Evolutionary conservation across 805 yeast species (phyloP), one percentile per base, ranked within the genome.

Genomic region (Candida pini): DNA sequence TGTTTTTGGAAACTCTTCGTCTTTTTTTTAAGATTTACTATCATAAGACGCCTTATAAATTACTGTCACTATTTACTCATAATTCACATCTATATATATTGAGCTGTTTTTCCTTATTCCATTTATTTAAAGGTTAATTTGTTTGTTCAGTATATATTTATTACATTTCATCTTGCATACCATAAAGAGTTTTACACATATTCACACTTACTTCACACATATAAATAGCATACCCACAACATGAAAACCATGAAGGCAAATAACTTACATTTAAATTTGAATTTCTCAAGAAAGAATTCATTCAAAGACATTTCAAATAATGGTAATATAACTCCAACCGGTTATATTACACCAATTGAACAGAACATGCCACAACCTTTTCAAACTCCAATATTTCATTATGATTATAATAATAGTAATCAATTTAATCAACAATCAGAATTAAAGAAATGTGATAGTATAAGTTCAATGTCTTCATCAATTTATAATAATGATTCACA

Each of bases 211-310:
- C n/a, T n/a, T n/a, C n/a, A n/a, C n/a, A n/a, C n/a, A n/a, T n/a
- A n/a, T n/a, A n/a, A n/a, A n/a, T n/a, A n/a, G n/a, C n/a, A n/a
- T n/a, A n/a, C n/a, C 12, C 21, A 23, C 33, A 31, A 28, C 32
- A 49, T 49, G 54, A 52, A 50, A 45, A 41, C 54, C 16, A 51
- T 52, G 51, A 49, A 43, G 29, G 39, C 56, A 18, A 48, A 51
- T 36, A 22, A 33, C 23, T 36, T 52, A 28, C 56, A 52, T 34
- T 34, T 52, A 28, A 47, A 47, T 32, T 30, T 45, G 13, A 42
- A 33, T 19, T 33, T 47, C 13, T 35, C 47, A 21, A 47, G 53
- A 34, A 39, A 44, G 33, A 38, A 34, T n/a, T 39, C 42, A 4
- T 4, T 31, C 13, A 39, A 38, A 21, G 53, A 48, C 38, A 36